Percentiles rank a stretch among this genome's conserved stretches.
phyloP scores from a whole-genome alignment of 306 rosid genomes.

The Oemleria cerasiformis region DNA sequence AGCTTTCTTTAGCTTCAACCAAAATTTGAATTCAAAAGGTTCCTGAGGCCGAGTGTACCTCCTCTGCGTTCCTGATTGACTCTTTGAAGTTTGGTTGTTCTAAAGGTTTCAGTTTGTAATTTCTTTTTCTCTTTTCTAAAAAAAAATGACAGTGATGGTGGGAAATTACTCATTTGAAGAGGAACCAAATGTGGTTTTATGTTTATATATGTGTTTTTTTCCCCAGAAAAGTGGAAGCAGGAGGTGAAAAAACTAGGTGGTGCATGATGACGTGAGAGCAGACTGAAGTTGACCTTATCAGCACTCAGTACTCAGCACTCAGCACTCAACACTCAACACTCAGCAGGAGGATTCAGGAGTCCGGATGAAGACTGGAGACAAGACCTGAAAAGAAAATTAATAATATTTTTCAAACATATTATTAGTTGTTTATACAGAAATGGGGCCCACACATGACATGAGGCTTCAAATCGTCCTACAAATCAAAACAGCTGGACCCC shows the following conservation, averaged over 20 bases:
- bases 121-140: no score
- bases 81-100: no score
- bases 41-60: no score
- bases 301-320: background rate
- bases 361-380: background rate
- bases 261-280: background rate
- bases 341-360: background rate
- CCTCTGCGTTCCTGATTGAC: no score
- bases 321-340: background rate
- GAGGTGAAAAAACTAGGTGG: background rate
- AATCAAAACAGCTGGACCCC: constrained; percentile 17
- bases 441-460: background rate
- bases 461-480: constrained; percentile 15
- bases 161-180: background rate
- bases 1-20: no score
- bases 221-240: background rate
- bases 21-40: no score
- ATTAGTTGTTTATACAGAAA: background rate
- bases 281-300: constrained; percentile 11
- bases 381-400: background rate
- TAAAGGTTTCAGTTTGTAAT: no score
- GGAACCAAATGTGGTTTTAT: background rate
- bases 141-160: background rate
- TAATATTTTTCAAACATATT: background rate
- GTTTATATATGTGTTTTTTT: background rate